These are phyloP conservation scores for Wickerhamiella spandovensis DNA, from an alignment of 805 yeast species.

Conservation along the genomic window DNA sequence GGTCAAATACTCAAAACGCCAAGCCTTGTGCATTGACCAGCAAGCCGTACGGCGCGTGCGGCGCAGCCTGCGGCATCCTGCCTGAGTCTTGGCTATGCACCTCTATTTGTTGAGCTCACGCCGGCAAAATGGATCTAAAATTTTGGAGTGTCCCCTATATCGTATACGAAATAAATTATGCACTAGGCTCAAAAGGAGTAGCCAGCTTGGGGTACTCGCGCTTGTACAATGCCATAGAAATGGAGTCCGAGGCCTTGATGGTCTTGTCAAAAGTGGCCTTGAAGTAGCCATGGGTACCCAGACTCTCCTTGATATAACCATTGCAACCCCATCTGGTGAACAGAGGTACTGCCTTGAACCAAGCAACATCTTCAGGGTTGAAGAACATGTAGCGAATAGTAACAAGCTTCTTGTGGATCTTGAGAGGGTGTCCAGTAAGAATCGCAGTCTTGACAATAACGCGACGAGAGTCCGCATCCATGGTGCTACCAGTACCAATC, in stretches of 20 bases:
- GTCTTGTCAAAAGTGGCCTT: conserved; percentile 91
- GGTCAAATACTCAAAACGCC: too few relatives aligned
- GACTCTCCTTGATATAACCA: conserved; percentile 86
- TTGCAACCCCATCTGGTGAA: conserved; percentile 87
- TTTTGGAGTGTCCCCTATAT: not conserved
- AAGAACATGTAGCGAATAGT: conserved; percentile 97
- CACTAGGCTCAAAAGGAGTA: not conserved
- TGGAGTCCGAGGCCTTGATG: conserved; percentile 78
- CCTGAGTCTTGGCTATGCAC: not conserved
- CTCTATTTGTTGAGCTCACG: not conserved
- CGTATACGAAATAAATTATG: not conserved
- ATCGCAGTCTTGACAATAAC: conserved; percentile 78
- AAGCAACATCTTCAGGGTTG: conserved; percentile 73
- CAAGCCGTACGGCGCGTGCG: too few relatives aligned
- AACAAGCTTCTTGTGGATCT: conserved; percentile 83
- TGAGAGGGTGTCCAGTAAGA: conserved; percentile 87
- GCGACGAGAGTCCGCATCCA: conserved; percentile 74
- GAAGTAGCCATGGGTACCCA: conserved; percentile 98
- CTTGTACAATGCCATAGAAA: conserved; percentile 88
- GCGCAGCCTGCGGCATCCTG: too few relatives aligned
- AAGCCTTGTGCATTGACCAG: too few relatives aligned
- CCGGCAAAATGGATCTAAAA: not conserved
- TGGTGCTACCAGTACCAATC: conserved; percentile 81
- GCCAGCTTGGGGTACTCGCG: conserved; percentile 67
- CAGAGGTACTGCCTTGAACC: conserved; percentile 82